A percentile compares a stretch with the other conserved stretches of the same genome.
Evolutionary conservation across 306 rosid species (phyloP).

Genomic region (Prunus mira): DNA sequence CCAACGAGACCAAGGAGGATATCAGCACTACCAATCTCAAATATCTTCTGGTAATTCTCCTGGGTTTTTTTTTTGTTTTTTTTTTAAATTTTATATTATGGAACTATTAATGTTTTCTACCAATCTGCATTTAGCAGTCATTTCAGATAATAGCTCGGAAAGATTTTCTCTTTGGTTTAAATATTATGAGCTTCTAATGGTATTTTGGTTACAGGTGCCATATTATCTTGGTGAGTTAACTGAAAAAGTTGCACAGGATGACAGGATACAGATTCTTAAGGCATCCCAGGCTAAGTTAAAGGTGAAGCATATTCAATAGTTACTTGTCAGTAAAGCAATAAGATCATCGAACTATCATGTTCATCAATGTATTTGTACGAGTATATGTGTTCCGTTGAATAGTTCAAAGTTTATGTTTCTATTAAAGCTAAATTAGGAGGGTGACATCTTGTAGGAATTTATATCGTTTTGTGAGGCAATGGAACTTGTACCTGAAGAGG

Average conservation of each 20-base stretch:
- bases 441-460: constrained; percentile 53
- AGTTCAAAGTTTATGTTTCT: constrained; percentile 1
- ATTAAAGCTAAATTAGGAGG: constrained; percentile 15
- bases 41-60: constrained; percentile 62
- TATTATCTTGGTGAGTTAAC: constrained; percentile 90
- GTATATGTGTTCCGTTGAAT: neutral
- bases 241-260: constrained; percentile 68
- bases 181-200: neutral
- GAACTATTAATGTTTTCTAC: neutral
- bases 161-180: neutral
- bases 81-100: too few species aligned
- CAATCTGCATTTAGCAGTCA: neutral
- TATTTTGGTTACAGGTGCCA: constrained; percentile 55
- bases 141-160: neutral
- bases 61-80: neutral
- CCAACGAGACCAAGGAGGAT: constrained; percentile 92
- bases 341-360: neutral
- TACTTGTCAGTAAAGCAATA: neutral
- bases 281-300: constrained; percentile 75
- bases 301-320: constrained; percentile 35
- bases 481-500: constrained; percentile 87
- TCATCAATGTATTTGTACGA: neutral
- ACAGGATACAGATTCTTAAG: constrained; percentile 71
- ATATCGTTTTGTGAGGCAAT: constrained; percentile 82
- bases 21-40: constrained; percentile 77